phyloP scores from a whole-genome alignment of 2,329 filamentous ascomycete genomes.

The Colletotrichum nymphaeae region DNA sequence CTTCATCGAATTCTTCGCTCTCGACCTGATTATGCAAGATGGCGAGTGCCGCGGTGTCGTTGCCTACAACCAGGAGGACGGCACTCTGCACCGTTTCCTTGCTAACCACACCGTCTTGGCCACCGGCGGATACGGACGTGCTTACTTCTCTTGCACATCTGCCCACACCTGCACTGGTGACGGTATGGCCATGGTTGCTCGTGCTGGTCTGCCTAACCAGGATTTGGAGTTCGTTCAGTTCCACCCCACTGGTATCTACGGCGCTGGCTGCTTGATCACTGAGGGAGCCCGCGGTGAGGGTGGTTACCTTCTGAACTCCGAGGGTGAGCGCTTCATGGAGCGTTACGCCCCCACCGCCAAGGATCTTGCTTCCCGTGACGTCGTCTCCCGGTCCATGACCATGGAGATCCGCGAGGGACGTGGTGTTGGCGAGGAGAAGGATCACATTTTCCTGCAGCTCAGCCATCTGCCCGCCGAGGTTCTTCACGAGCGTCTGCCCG shows the following conservation, averaged over 20 bases:
- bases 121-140: conserved; percentile 96
- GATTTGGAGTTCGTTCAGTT: conserved; percentile 99
- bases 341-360: conserved; percentile 97
- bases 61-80: conserved; percentile 98
- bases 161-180: conserved; percentile 99
- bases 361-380: conserved; percentile 95
- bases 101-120: conserved; percentile 97
- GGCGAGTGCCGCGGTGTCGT: conserved; percentile 96
- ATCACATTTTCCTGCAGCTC: conserved; percentile 98
- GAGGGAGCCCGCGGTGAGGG: conserved; percentile 98
- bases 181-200: conserved; percentile 99
- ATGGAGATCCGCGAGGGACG: conserved; percentile 97
- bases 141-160: conserved; percentile 98
- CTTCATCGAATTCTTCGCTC: conserved; percentile 99
- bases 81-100: conserved; percentile 95
- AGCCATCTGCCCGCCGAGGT: conserved; percentile 94
- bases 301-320: conserved; percentile 96
- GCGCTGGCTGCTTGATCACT: conserved; percentile 96
- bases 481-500: conserved; percentile 94
- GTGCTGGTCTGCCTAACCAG: conserved; percentile 97
- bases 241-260: conserved; percentile 99
- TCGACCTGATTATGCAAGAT: conserved; percentile 97
- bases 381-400: conserved; percentile 97
- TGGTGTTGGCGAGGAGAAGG: conserved; percentile 96
- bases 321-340: conserved; percentile 99